These are phyloP conservation scores for Pseudopithomyces chartarum DNA, from an alignment of 2,329 filamentous ascomycete genomes.

Conservation along the genomic window DNA sequence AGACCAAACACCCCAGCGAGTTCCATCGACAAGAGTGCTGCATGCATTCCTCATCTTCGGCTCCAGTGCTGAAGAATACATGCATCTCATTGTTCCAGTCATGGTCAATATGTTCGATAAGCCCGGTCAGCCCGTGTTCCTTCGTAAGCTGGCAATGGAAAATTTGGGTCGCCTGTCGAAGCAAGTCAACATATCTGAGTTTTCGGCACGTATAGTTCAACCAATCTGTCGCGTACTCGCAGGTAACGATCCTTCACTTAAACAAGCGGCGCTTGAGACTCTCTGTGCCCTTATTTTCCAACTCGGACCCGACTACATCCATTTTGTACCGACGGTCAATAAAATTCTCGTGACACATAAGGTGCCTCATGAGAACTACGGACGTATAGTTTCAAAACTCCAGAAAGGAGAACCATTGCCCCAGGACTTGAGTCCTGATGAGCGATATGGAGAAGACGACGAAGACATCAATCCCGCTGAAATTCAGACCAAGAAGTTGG, in stretches of 20 bases:
- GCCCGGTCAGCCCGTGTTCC: constrained; percentile 75
- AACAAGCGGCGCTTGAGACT: constrained; percentile 86
- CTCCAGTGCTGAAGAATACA: constrained; percentile 94
- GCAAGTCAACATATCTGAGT: constrained; percentile 96
- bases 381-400: constrained; percentile 87
- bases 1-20: constrained; percentile 75
- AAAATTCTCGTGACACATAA: constrained; percentile 79
- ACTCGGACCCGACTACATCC: constrained; percentile 90
- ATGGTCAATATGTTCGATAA: constrained; percentile 95
- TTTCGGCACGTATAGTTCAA: constrained; percentile 94
- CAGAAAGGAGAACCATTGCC: constrained; percentile 95
- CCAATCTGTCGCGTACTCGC: constrained; percentile 83
- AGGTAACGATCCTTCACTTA: constrained; percentile 72
- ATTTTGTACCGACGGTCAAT: constrained; percentile 92
- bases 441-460: constrained; percentile 74
- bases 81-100: constrained; percentile 97
- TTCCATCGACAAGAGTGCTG: constrained; percentile 85
- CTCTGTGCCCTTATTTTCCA: constrained; percentile 95
- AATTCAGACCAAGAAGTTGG: constrained; percentile 87
- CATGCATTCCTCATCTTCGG: constrained; percentile 97
- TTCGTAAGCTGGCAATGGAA: constrained; percentile 89
- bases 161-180: constrained; percentile 92
- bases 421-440: constrained; percentile 87
- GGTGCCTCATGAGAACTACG: constrained; percentile 88
- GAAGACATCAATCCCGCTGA: constrained; percentile 85